A percentile compares a stretch with the other conserved stretches of the same genome.
These are phyloP conservation scores for Trypanosoma platydactyli DNA, from an alignment of 208 protist species.

Conservation along the genomic window DNA sequence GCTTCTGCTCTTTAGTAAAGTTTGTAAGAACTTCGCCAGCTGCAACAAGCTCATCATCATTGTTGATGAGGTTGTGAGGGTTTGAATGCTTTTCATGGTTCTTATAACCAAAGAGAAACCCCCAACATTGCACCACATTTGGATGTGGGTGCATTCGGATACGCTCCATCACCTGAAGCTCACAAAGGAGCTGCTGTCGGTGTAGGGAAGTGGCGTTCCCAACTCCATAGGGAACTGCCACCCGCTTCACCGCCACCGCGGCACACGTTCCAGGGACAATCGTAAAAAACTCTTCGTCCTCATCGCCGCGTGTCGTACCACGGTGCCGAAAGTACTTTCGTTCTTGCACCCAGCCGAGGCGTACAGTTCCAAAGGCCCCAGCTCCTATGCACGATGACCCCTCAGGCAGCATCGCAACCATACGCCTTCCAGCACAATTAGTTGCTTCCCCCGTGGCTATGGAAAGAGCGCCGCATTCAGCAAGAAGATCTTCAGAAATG, in stretches of 20 bases:
- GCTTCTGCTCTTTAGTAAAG: slow-evolving; percentile 1
- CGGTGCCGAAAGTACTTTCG: slow-evolving; percentile 1
- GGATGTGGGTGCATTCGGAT: slow-evolving; percentile 34
- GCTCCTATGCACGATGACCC: slow-evolving; percentile 14
- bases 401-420: neutral
- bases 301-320: neutral
- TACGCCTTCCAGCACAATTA: neutral
- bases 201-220: neutral
- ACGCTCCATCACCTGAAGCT: slow-evolving; percentile 32
- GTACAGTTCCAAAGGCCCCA: slow-evolving; percentile 34
- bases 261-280: slow-evolving; percentile 19
- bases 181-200: slow-evolving; percentile 24
- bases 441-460: neutral
- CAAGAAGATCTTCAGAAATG: neutral
- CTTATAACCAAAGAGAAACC: slow-evolving; percentile 29
- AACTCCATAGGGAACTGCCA: slow-evolving; percentile 5
- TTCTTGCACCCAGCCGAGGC: slow-evolving; percentile 33
- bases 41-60: neutral
- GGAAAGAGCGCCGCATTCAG: neutral
- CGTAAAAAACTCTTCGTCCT: neutral
- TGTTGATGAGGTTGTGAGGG: neutral
- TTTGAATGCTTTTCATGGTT: neutral
- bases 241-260: slow-evolving; percentile 33
- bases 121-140: slow-evolving; percentile 47
- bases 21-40: slow-evolving; percentile 6